Base-by-base conservation (phyloP, 164 flowering plant genomes). In the Stephania yunnanensis region DNA sequence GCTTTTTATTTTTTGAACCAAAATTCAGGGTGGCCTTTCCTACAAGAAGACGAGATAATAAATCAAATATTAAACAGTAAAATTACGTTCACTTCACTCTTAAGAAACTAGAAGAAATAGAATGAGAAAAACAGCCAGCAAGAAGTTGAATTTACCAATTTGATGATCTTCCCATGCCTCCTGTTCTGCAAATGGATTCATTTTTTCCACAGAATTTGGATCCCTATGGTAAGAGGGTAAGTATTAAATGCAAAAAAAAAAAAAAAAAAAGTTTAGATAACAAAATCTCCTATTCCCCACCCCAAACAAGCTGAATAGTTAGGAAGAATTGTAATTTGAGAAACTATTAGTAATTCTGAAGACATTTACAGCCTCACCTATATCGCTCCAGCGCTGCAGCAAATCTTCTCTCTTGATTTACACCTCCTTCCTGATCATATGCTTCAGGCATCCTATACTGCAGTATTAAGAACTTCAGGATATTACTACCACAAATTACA, bases 161-260 rank as follows among this genome's bases (percentile, higher is more conserved):
- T 96, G 99, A 83, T 96, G 94, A 17, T 96, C 97, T 81, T 95
- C 99, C 99, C 99, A 96, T 64, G 99, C 99, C 80, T 96, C 99
- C 81, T 96, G 98, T 79, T 96, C 99, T 10, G 98, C 98, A 86
- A 94, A 94, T 53, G 99, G 98, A 77, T 96, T 94, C 99, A 96
- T 93, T 79, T 96, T 96, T 5, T 91, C 98, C 31, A 72, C 86
- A 58, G 89, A 83, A 79, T 71, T 80, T 7, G 84, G 36, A 72
- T 94, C 98, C 84, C 99, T 95, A 69, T 22, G 31, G 15, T 19
- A 25, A 65, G 70, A 53, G 72, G 46, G 72, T 46, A 64, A 65
- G 45, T 46, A 36, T 64, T 64, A 52, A 76, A 64, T 64, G 2
- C 46, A 11, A 20, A 46, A 45, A 8, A 31, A 64, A 6, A 31